Evolutionary conservation across 345 rosid species (phyloP).

Genomic region (Noccaea bulbosa): DNA sequence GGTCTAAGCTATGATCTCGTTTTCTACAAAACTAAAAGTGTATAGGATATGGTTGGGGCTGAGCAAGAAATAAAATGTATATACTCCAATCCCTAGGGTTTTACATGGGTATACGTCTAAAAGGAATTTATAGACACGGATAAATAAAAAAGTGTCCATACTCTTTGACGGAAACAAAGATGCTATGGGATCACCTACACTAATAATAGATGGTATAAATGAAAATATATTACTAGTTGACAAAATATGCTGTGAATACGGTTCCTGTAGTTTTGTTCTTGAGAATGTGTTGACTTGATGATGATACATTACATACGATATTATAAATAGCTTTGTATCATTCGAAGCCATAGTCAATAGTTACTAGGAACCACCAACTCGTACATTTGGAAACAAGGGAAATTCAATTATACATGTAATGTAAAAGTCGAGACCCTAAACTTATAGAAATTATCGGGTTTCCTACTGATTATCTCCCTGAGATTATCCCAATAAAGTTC

Average conservation of each 20-base stretch:
- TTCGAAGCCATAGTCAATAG: background rate
- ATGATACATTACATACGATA: background rate
- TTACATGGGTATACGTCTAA: constrained; percentile 12
- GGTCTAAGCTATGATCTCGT: background rate
- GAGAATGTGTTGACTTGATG: background rate
- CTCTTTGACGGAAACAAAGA: constrained; percentile 14
- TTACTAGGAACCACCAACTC: constrained; percentile 16
- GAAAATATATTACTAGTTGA: background rate
- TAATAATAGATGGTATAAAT: background rate
- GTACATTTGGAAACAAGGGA: background rate
- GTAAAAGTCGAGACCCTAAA: background rate
- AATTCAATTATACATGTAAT: background rate
- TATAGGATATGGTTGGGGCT: constrained; percentile 5
- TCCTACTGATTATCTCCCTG: background rate
- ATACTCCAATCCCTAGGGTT: constrained; percentile 35
- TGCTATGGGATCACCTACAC: constrained; percentile 1
- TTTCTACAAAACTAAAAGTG: background rate
- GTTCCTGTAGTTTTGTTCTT: too few species aligned
- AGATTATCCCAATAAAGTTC: background rate
- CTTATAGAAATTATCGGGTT: constrained; percentile 1
- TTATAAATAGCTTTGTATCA: too few species aligned
- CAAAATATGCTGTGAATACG: background rate
- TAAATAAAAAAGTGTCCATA: background rate
- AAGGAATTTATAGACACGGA: constrained; percentile 19
- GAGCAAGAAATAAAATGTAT: constrained; percentile 9